Percentiles rank a stretch among this genome's conserved stretches.
phyloP scores from a whole-genome alignment of 768 basidiomycete species.

The Lactarius trivialis region DNA sequence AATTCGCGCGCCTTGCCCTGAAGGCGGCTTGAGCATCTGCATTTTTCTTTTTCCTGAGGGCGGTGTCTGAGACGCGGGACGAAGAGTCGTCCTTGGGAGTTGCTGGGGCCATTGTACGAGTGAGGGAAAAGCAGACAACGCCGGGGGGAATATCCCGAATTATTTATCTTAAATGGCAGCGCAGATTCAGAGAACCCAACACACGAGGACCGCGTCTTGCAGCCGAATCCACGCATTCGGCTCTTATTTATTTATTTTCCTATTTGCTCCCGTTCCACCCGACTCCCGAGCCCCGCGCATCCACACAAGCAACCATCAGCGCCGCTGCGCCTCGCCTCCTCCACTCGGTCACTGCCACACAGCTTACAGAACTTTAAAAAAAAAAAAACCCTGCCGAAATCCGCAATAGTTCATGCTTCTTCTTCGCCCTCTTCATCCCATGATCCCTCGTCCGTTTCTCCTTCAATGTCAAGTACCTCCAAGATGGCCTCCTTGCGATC shows the following conservation, averaged over 20 bases:
- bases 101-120: conserved; percentile 28
- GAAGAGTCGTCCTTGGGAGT: conserved; percentile 32
- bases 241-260: conserved; percentile 7
- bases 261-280: neutral
- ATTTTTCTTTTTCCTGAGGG: conserved; percentile 81
- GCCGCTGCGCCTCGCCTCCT: conserved; percentile 11
- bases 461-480: conserved; percentile 77
- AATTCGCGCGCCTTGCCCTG: conserved; percentile 73
- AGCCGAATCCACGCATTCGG: neutral
- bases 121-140: conserved; percentile 23
- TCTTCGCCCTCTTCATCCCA: conserved; percentile 19
- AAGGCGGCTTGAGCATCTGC: conserved; percentile 87
- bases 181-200: conserved; percentile 58
- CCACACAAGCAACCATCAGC: neutral
- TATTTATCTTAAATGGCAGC: conserved; percentile 34
- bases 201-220: conserved; percentile 49
- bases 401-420: conserved; percentile 1
- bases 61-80: conserved; percentile 54
- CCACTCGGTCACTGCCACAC: conserved; percentile 8
- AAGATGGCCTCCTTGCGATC: conserved; percentile 54
- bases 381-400: neutral
- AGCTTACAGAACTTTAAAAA: neutral
- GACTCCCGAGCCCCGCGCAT: conserved; percentile 5
- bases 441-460: conserved; percentile 27
- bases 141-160: conserved; percentile 24